Percentiles rank a stretch among this genome's conserved stretches.
Evolutionary conservation across 2,329 filamentous ascomycete genomes (phyloP).

Genomic region (Epichloe gansuensis): DNA sequence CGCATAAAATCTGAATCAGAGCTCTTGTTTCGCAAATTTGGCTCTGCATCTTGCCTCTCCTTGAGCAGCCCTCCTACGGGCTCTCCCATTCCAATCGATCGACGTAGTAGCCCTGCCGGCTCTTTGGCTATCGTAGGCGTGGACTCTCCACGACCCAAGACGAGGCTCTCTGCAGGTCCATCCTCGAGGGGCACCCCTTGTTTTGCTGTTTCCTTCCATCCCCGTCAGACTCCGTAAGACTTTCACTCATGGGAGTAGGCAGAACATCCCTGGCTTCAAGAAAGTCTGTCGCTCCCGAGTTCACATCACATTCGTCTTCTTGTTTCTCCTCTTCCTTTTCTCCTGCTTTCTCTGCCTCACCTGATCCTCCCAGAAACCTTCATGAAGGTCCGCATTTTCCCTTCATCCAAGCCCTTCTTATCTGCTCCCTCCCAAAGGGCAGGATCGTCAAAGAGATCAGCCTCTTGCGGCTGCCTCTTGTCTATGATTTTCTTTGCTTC

Average conservation of each 20-base stretch:
- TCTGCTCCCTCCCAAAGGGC: constrained; percentile 32
- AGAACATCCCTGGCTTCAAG: constrained; percentile 7
- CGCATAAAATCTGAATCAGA: constrained; percentile 28
- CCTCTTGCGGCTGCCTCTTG: constrained; percentile 24
- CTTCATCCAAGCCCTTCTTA: constrained; percentile 20
- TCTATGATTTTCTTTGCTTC: constrained; percentile 25
- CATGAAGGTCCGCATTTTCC: constrained; percentile 8
- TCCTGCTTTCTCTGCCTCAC: constrained; percentile 5
- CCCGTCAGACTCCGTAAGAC: constrained; percentile 11
- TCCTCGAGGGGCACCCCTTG: constrained; percentile 15
- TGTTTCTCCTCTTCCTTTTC: constrained; percentile 3
- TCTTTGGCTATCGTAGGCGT: constrained; percentile 7
- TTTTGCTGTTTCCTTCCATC: constrained; percentile 13
- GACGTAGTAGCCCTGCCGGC: constrained; percentile 18
- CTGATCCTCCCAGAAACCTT: constrained; percentile 19
- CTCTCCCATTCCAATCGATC: constrained; percentile 19
- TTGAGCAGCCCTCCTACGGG: constrained; percentile 18
- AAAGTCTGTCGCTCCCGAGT: neutral
- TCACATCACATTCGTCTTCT: constrained; percentile 1
- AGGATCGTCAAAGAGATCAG: constrained; percentile 34
- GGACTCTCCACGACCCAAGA: constrained; percentile 21
- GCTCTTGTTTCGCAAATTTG: constrained; percentile 11
- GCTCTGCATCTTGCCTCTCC: constrained; percentile 17
- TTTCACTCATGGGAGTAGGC: constrained; percentile 9
- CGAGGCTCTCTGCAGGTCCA: constrained; percentile 25